Percentiles rank a stretch among this genome's conserved stretches.
Evolutionary conservation across 78 protist genomes (phyloP).

Genomic region (Diacronema lutheri): DNA sequence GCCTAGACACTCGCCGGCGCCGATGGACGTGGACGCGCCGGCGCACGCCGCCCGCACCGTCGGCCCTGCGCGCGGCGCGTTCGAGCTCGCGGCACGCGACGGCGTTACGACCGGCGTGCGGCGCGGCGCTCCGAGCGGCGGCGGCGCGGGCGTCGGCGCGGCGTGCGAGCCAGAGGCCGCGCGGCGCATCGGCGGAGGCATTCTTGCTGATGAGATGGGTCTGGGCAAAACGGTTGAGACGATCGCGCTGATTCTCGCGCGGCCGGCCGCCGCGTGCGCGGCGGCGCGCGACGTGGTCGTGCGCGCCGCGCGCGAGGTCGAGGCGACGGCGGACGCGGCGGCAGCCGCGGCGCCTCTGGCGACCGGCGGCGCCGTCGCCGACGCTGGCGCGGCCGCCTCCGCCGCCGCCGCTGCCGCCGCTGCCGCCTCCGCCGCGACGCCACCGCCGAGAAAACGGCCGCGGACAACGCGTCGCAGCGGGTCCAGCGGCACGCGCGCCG

Average conservation of each 20-base stretch:
- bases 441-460: no score
- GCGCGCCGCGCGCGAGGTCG: background rate
- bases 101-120: background rate
- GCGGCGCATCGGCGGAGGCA: constrained; percentile 1
- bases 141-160: background rate
- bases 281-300: background rate
- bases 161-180: background rate
- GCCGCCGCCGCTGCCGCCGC: no score
- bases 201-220: constrained; percentile 56
- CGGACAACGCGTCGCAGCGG: no score
- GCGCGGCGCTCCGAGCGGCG: background rate
- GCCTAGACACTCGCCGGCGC: background rate
- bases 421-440: no score
- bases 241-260: background rate
- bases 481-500: no score
- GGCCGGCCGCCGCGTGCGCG: background rate
- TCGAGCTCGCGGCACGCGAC: background rate
- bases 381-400: no score
- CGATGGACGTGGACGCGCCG: background rate
- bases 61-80: background rate
- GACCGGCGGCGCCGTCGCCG: no score
- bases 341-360: background rate
- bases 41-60: background rate
- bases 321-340: background rate
- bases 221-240: constrained; percentile 49